A percentile compares a stretch with the other conserved stretches of the same genome.
phyloP scores from a whole-genome alignment of 352 stramenopile genomes.

The Pythium guiyangense region DNA sequence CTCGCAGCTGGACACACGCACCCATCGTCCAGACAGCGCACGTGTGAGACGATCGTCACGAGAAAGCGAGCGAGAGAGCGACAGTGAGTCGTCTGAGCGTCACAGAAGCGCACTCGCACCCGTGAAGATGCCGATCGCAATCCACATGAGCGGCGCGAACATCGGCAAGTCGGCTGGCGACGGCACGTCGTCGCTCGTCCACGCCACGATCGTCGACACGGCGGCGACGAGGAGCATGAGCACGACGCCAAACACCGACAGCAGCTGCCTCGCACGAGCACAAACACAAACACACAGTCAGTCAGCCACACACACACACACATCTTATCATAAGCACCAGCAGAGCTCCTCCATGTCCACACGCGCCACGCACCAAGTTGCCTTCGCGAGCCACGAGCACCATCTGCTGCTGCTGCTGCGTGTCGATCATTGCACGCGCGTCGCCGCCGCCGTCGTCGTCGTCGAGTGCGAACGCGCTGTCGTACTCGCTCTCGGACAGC shows the following conservation, averaged over 20 bases:
- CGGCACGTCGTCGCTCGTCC: slow-evolving; percentile 40
- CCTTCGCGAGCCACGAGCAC: slow-evolving; percentile 32
- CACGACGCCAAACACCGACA: slow-evolving; percentile 64
- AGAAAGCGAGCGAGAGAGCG: not conserved
- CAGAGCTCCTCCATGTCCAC: not conserved
- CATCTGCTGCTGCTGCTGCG: slow-evolving; percentile 39
- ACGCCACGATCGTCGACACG: slow-evolving; percentile 55
- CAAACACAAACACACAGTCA: not conserved
- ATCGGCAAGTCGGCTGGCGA: slow-evolving; percentile 56
- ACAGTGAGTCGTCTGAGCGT: not conserved
- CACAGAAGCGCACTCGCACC: slow-evolving; percentile 18
- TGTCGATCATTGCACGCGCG: slow-evolving; percentile 11
- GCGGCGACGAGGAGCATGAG: slow-evolving; percentile 61
- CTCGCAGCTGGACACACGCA: slow-evolving; percentile 28
- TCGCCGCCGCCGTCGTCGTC: slow-evolving; percentile 21
- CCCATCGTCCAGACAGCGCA: not conserved
- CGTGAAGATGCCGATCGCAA: slow-evolving; percentile 74
- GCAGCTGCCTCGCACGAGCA: slow-evolving; percentile 25
- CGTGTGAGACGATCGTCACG: not conserved
- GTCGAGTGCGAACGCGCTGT: slow-evolving; percentile 15
- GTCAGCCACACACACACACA: not conserved
- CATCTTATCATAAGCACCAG: not conserved
- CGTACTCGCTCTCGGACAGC: slow-evolving; percentile 39
- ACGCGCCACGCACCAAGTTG: slow-evolving; percentile 38
- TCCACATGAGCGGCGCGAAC: slow-evolving; percentile 79